Base-by-base conservation (phyloP, 2,329 filamentous ascomycete species). In the Alternaria brassicae region DNA sequence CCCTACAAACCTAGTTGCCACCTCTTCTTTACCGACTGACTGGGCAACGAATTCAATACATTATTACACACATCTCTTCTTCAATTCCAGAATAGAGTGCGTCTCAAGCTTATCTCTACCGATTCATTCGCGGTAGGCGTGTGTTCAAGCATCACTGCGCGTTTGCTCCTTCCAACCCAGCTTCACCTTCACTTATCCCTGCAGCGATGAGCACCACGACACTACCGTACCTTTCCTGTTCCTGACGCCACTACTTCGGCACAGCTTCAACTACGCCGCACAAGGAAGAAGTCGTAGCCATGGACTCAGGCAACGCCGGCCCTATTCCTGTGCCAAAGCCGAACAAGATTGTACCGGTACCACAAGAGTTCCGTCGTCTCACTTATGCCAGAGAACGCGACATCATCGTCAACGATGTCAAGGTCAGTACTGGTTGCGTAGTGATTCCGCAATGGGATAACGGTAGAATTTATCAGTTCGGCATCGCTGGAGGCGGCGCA, bases 401-500 rank as follows among this genome's bases (percentile, higher is more conserved):
- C 2, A 48, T 19, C 1, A 53, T 71, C 9, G 27, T 65, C n/a
- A 44, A 65, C 28, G 47, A 62, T 0, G 53, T 72, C 40, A 67
- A 70, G 39, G 19, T 44, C 3, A 61, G 69, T 3, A 69, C 68
- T 2, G 65, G 61, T 4, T 72, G 71, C 28, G 54, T 60, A 4
- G 57, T 76, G 3, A 41, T 65, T 4, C 65, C 66, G 2, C 48
- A 56, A 13, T 62, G 62, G 49, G 55, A 64, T 3, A 9, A 59
- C 2, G 53, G 56, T 6, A 52, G 53, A 5, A 66, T 73, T 17
- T 58, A 39, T 5, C 53, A 52, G 15, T 77, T 77, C 48, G 67
- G 71, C 4, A 56, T 76, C 4, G 70, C 60, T 37, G 71, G 72
- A 9, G 44, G 63, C 2, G 69, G 65, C 10, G 7, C 53, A 3